phyloP scores from a whole-genome alignment of 768 basidiomycete genomes.

The Suillus spraguei region DNA sequence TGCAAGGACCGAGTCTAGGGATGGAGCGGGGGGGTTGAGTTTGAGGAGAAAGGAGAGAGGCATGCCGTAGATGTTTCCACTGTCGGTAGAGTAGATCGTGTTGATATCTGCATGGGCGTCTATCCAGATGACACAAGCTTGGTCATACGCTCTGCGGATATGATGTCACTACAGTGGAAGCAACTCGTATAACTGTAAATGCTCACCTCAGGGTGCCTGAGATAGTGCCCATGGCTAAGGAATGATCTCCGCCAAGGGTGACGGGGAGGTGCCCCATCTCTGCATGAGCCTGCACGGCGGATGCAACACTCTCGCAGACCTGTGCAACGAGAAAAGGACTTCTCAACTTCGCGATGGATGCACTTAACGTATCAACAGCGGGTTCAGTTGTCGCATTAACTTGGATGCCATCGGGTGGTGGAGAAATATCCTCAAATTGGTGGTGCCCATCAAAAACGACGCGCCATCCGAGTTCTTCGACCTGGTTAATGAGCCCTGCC shows the following conservation, averaged over 20 bases:
- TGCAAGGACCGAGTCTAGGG: background rate
- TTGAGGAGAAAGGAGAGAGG: slow-evolving; percentile 81
- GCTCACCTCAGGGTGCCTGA: no score
- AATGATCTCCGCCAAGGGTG: slow-evolving; percentile 96
- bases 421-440: slow-evolving; percentile 79
- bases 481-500: slow-evolving; percentile 80
- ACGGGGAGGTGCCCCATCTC: slow-evolving; percentile 82
- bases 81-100: no score
- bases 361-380: slow-evolving; percentile 33
- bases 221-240: no score
- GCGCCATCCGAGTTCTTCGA: slow-evolving; percentile 81
- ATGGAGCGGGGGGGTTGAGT: slow-evolving; percentile 22
- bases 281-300: slow-evolving; percentile 72
- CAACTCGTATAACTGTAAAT: no score
- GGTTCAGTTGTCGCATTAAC: background rate
- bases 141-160: slow-evolving; percentile 37
- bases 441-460: slow-evolving; percentile 91
- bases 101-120: no score
- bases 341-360: slow-evolving; percentile 87
- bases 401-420: slow-evolving; percentile 31
- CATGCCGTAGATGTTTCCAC: slow-evolving; percentile 56
- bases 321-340: slow-evolving; percentile 86
- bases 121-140: slow-evolving; percentile 51
- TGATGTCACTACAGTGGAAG: no score
- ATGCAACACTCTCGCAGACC: slow-evolving; percentile 80